Evolutionary conservation across 306 rosid genomes (phyloP), one percentile per base, ranked within the genome.

Genomic region (Cicer cuneatum): DNA sequence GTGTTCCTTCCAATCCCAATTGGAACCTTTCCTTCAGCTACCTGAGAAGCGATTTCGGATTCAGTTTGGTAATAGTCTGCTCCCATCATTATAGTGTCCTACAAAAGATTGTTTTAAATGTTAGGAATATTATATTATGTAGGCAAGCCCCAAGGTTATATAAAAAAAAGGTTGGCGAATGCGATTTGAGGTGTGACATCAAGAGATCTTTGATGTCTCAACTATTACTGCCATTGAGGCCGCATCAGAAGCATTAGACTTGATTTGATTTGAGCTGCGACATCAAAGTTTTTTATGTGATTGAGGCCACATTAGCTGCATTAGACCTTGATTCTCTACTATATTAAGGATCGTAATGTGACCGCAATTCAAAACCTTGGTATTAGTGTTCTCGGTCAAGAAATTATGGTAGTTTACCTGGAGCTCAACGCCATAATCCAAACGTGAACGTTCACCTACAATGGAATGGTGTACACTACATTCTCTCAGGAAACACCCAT

Each of bases 11-110:
- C 98, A 39, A 93, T 80, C 38, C 98, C 97, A 14, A 93, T 84
- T 2, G 98, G 98, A 51, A 93, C 92, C 82, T 88, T 88, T 37
- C 92, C 89, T 35, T 87, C 89, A 8, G 94, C 97, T 43, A 91
- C 72, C 38, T 88, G 85, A 67, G 89, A 83, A 60, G 92, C 94
- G 29, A 93, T 93, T 88, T 93, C 98, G 10, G 94, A 51, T 84
- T 93, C 97, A 21, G 98, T 93, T 91, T 93, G 97, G 87, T 93
- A 93, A 57, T 47, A 24, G 85, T 91, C 94, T 45, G 98, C 98
- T 74, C 98, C 98, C 97, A 93, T 85, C 98, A 93, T 91, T 57
- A 93, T 63, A 7, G 98, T 78, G 81, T 88, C 92, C 98, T 93
- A 80, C 14, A 71, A 64, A 72, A 43, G 14, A 14, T 56, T 40